These are phyloP conservation scores for Heterobasidion annosum DNA, from an alignment of 1,284 basidiomycete genomes.

Conservation along the genomic window DNA sequence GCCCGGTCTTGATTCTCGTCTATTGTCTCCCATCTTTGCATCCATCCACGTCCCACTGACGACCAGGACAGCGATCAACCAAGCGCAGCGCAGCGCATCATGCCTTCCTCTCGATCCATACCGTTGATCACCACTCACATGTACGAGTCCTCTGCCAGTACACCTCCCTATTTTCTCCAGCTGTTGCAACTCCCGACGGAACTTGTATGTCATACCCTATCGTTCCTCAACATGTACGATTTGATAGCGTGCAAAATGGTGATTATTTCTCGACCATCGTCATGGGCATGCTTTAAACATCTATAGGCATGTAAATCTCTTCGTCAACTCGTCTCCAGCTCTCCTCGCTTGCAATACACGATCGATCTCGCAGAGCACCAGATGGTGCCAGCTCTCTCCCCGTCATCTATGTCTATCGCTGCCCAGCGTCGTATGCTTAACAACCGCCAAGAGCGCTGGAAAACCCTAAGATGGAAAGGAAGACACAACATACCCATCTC, in stretches of 20 bases:
- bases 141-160: background rate
- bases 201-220: slow-evolving; percentile 30
- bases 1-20: too few species aligned
- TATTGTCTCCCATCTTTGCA: too few species aligned
- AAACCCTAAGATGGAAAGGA: slow-evolving; percentile 27
- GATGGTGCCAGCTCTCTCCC: slow-evolving; percentile 24
- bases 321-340: slow-evolving; percentile 25
- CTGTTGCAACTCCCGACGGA: slow-evolving; percentile 27
- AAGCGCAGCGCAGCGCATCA: background rate
- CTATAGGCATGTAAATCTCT: slow-evolving; percentile 30
- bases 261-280: slow-evolving; percentile 3
- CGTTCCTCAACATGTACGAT: slow-evolving; percentile 25
- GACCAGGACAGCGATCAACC: too few species aligned
- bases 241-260: slow-evolving; percentile 27
- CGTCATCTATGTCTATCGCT: slow-evolving; percentile 23
- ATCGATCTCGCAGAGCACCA: slow-evolving; percentile 36
- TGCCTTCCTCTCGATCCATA: background rate
- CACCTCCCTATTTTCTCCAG: background rate
- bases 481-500: slow-evolving; percentile 28
- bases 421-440: slow-evolving; percentile 29
- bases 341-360: slow-evolving; percentile 34
- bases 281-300: background rate
- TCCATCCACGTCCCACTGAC: too few species aligned
- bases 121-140: background rate
- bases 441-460: slow-evolving; percentile 34